Percentiles rank a stretch among this genome's conserved stretches.
These are phyloP conservation scores for Aurantiochytrium sp. DNA, from an alignment of 108 stramenopile genomes.

Conservation along the genomic window DNA sequence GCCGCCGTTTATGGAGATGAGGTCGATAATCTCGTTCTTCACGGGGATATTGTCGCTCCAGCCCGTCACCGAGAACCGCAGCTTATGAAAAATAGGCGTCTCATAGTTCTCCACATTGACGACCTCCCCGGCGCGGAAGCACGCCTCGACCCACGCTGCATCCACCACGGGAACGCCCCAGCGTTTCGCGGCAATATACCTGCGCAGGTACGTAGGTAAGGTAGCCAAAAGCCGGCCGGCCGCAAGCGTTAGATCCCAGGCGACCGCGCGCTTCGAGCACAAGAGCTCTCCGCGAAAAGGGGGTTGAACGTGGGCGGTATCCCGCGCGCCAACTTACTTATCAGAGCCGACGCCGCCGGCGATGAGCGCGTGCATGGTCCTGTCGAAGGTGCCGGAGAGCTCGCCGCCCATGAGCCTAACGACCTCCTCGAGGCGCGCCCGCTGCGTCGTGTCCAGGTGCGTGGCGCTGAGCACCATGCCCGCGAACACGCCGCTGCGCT, in stretches of 20 bases:
- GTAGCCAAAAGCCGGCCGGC: background rate
- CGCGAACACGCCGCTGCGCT: background rate
- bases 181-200: background rate
- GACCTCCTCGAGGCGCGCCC: background rate
- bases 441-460: background rate
- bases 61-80: background rate
- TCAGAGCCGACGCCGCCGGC: background rate
- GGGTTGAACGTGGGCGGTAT: too few species aligned
- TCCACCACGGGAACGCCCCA: conserved; percentile 2
- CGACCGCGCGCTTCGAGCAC: background rate
- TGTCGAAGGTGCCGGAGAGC: background rate
- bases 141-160: background rate
- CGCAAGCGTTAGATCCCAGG: background rate
- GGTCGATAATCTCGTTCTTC: background rate
- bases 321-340: too few species aligned
- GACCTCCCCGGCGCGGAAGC: background rate
- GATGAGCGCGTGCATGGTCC: background rate
- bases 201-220: background rate
- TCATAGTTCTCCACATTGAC: background rate
- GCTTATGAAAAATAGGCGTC: background rate
- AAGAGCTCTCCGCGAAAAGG: too few species aligned
- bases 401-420: conserved; percentile 13
- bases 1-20: background rate
- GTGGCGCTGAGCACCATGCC: background rate
- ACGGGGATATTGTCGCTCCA: background rate